A percentile compares a stretch with the other conserved stretches of the same genome.
Evolutionary conservation across 768 basidiomycete genomes (phyloP).

Genomic region (Naematelia encephala): DNA sequence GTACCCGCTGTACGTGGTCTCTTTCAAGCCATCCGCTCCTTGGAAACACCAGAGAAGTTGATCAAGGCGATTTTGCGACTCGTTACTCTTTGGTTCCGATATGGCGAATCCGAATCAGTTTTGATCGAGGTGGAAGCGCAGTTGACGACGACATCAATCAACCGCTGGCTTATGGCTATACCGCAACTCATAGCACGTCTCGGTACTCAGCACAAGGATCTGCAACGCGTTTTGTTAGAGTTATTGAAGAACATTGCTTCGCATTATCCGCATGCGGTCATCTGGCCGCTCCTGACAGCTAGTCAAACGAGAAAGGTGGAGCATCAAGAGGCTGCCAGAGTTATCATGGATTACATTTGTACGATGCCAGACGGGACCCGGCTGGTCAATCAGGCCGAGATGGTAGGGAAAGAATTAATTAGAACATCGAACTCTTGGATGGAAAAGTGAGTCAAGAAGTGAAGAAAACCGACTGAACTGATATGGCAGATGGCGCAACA

Average conservation of each 20-base stretch:
- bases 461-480: background rate
- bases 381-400: constrained; percentile 40
- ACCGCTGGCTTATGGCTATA: constrained; percentile 42
- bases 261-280: constrained; percentile 47
- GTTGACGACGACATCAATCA: constrained; percentile 28
- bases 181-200: constrained; percentile 50
- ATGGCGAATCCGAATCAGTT: constrained; percentile 40
- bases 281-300: constrained; percentile 49
- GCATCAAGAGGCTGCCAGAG: constrained; percentile 43
- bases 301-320: constrained; percentile 41
- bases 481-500: constrained; percentile 32
- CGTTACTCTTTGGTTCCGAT: constrained; percentile 49
- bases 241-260: constrained; percentile 43
- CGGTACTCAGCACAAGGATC: constrained; percentile 36
- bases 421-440: constrained; percentile 38
- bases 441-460: constrained; percentile 33
- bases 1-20: constrained; percentile 47
- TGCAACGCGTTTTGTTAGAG: constrained; percentile 37
- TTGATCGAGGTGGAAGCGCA: constrained; percentile 37
- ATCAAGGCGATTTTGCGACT: constrained; percentile 47
- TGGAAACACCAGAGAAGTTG: constrained; percentile 37
- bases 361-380: constrained; percentile 41
- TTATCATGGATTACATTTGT: constrained; percentile 45
- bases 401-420: constrained; percentile 47
- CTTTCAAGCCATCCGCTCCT: constrained; percentile 38